These are phyloP conservation scores for Picochlorum sp. DNA, from an alignment of 139 green algal genomes.

Conservation along the genomic window DNA sequence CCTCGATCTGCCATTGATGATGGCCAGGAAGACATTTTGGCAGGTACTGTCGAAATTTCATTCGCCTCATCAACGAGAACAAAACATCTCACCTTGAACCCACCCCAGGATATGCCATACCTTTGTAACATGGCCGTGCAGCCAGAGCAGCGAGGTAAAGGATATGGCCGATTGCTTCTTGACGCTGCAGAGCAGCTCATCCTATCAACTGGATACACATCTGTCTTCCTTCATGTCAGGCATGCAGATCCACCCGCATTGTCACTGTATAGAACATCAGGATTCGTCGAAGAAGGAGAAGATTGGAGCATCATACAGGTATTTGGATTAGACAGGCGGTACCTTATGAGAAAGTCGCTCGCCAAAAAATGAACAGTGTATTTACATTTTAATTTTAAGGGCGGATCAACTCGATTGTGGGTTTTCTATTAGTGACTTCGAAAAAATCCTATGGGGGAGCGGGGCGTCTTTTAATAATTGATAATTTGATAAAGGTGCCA, in stretches of 20 bases:
- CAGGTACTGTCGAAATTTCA: slow-evolving; percentile 42
- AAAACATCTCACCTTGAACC: slow-evolving; percentile 41
- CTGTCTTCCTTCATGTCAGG: slow-evolving; percentile 51
- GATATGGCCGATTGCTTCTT: slow-evolving; percentile 41
- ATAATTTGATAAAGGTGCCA: too few relatives aligned
- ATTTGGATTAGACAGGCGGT: slow-evolving; percentile 32
- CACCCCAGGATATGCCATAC: slow-evolving; percentile 49
- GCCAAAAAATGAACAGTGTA: background rate
- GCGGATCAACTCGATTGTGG: too few relatives aligned
- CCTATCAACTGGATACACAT: slow-evolving; percentile 14
- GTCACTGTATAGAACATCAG: slow-evolving; percentile 27
- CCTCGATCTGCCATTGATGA: background rate
- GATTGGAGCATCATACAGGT: slow-evolving; percentile 30
- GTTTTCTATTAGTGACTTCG: too few relatives aligned
- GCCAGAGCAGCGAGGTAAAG: slow-evolving; percentile 20
- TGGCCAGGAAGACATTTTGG: slow-evolving; percentile 11
- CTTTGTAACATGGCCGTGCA: slow-evolving; percentile 67
- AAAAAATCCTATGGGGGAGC: too few relatives aligned
- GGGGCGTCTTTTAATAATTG: too few relatives aligned
- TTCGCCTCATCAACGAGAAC: slow-evolving; percentile 36
- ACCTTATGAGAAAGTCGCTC: slow-evolving; percentile 36
- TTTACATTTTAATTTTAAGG: too few relatives aligned
- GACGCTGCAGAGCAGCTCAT: slow-evolving; percentile 41
- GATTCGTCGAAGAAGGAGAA: slow-evolving; percentile 17
- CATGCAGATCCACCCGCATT: slow-evolving; percentile 29